Evolutionary conservation across 78 protist species (phyloP), one percentile per base, ranked within the genome.

Genomic region (Dictyostelium purpureum): DNA sequence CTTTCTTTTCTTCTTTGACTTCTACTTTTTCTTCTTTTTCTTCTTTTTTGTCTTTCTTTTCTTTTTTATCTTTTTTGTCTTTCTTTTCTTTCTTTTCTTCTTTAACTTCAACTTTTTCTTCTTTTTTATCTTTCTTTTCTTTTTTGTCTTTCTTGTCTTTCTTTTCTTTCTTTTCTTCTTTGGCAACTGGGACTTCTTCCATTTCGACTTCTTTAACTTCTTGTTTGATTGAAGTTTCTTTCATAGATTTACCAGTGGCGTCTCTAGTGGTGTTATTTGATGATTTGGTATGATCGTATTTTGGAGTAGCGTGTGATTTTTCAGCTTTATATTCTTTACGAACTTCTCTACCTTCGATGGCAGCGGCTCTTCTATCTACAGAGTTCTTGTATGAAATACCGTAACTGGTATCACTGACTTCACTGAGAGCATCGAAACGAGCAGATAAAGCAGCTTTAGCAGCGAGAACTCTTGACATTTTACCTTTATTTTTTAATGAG

Each of bases 361-460:
- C 83, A 21, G 43, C 33, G 43, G 97, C 85, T 11, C 99, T 85
- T 24, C 75, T 77, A 56, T 97, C 98, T 1, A 97, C 98, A 51
- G 88, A 75, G 11, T 47, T 73, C 43, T 92, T 77, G 78, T 89
- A 79, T 26, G 88, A 87, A 18, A 94, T n/a, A n/a, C 98, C 98
- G 45, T 96, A 83, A n/a, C 74, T n/a, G 16, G 65, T 77, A 43
- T 79, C 90, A 66, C 87, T 88, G 18, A 57, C 67, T 43, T 98
- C 99, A 38, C 97, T 96, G 43, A 99, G 96, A 10, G 99, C 99
- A 77, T 99, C 99, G 71, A 98, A 97, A 40, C 99, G 97, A 67
- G 96, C 93, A 12, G 98, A 74, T 35, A 98, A 94, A 31, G 99
- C 88, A 45, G 98, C 87, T 94, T 98, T 97, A 89, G 98, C 98